Evolutionary conservation across 352 stramenopile genomes (phyloP).

Genomic region (Pythium coloratum): DNA sequence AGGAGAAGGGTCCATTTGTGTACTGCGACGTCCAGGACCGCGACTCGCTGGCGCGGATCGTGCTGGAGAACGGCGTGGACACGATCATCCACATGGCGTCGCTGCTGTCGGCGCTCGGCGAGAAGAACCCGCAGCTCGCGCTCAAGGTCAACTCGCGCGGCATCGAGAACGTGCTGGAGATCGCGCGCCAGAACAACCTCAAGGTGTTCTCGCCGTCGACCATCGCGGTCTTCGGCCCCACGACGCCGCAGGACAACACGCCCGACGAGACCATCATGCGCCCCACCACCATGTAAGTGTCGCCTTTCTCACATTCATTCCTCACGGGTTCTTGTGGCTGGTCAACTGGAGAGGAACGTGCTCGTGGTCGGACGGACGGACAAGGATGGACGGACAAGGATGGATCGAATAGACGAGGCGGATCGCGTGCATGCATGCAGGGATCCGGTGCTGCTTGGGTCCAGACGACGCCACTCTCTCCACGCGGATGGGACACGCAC

Average conservation of each 20-base stretch:
- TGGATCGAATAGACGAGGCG: slow-evolving; percentile 5
- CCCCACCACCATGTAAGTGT: slow-evolving; percentile 86
- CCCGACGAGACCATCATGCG: slow-evolving; percentile 91
- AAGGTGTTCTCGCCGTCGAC: slow-evolving; percentile 90
- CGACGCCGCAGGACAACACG: slow-evolving; percentile 81
- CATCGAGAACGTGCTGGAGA: slow-evolving; percentile 90
- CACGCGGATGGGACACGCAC: slow-evolving; percentile 1
- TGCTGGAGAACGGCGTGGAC: slow-evolving; percentile 86
- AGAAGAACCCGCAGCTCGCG: slow-evolving; percentile 89
- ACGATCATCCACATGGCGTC: slow-evolving; percentile 92
- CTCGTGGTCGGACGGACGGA: background rate
- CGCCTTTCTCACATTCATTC: background rate
- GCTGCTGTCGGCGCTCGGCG: slow-evolving; percentile 86
- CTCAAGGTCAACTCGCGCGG: slow-evolving; percentile 88
- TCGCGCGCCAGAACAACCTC: slow-evolving; percentile 86
- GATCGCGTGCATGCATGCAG: background rate
- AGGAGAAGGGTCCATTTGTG: slow-evolving; percentile 62
- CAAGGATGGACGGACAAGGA: background rate
- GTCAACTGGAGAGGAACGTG: background rate
- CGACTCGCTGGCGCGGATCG: slow-evolving; percentile 75
- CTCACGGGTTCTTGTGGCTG: slow-evolving; percentile 9
- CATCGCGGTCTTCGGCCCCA: slow-evolving; percentile 89
- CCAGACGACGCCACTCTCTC: background rate
- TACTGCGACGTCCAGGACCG: slow-evolving; percentile 85
- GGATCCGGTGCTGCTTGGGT: background rate